These are phyloP conservation scores for Adansonia digitata DNA, from an alignment of 345 rosid species.

Conservation along the genomic window DNA sequence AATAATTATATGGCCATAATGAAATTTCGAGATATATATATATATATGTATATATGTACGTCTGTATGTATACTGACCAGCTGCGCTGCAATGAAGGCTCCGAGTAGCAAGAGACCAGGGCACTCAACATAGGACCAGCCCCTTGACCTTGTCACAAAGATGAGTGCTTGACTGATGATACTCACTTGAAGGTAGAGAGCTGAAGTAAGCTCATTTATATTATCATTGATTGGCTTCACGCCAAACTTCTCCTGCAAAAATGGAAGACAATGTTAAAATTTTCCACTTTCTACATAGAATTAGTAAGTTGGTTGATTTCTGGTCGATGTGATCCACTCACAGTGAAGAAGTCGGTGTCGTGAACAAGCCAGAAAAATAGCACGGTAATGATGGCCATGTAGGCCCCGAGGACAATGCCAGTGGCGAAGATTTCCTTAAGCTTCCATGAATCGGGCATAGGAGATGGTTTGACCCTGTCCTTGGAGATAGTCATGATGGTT, in stretches of 20 bases:
- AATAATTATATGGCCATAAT: too few relatives aligned
- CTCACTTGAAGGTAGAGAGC: constrained; percentile 86
- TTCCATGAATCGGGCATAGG: constrained; percentile 80
- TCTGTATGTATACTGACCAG: constrained; percentile 34
- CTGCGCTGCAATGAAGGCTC: constrained; percentile 63
- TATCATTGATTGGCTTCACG: constrained; percentile 34
- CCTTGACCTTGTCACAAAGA: constrained; percentile 74
- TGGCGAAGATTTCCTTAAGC: constrained; percentile 67
- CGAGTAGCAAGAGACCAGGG: constrained; percentile 50
- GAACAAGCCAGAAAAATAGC: constrained; percentile 56
- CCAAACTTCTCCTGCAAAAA: constrained; percentile 47
- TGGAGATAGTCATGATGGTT: constrained; percentile 82
- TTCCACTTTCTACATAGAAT: neutral
- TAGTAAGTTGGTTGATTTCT: neutral
- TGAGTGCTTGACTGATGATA: constrained; percentile 83
- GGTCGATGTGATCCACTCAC: constrained; percentile 32
- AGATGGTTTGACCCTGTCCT: constrained; percentile 76
- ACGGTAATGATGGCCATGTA: constrained; percentile 60
- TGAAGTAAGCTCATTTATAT: constrained; percentile 47
- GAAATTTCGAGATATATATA: neutral
- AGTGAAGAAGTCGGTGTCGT: constrained; percentile 53
- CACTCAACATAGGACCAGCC: constrained; percentile 71
- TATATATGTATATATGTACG: neutral
- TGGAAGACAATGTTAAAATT: neutral
- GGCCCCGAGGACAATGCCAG: constrained; percentile 66